Conservation (phyloP, 768 basidiomycete genomes). For the Podaxis carcinomalis region DNA sequence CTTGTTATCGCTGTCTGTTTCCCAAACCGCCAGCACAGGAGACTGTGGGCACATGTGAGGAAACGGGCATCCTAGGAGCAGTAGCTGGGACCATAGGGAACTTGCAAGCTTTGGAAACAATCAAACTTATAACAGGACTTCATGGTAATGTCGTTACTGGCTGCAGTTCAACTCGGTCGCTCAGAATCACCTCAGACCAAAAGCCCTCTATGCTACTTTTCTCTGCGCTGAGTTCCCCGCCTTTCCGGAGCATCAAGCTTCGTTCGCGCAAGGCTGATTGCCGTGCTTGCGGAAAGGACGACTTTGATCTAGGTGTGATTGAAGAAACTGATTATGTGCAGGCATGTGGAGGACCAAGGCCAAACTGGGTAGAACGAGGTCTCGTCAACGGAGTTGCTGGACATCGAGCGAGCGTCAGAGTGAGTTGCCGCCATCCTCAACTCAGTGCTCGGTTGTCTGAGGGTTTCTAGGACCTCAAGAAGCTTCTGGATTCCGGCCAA, state of each 20-base stretch:
- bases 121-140: slow-evolving; percentile 70
- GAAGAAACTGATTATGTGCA: slow-evolving; percentile 64
- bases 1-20: slow-evolving; percentile 94
- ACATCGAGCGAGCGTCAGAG: slow-evolving; percentile 41
- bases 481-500: slow-evolving; percentile 25
- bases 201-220: slow-evolving; percentile 68
- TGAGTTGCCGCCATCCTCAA: slow-evolving; percentile 16
- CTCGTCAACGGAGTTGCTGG: slow-evolving; percentile 34
- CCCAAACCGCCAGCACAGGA: slow-evolving; percentile 70
- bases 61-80: slow-evolving; percentile 81
- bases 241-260: slow-evolving; percentile 83
- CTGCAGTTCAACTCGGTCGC: not conserved
- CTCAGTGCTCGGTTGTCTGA: not conserved
- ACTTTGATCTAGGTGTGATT: slow-evolving; percentile 13
- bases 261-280: slow-evolving; percentile 69
- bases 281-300: slow-evolving; percentile 58
- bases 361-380: slow-evolving; percentile 63
- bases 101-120: slow-evolving; percentile 84
- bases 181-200: slow-evolving; percentile 35
- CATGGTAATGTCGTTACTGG: slow-evolving; percentile 41
- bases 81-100: slow-evolving; percentile 90
- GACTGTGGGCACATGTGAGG: slow-evolving; percentile 74
- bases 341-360: slow-evolving; percentile 74
- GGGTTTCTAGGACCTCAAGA: slow-evolving; percentile 42
- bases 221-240: slow-evolving; percentile 62